These are phyloP conservation scores for Pseudozyma hubeiensis DNA, from an alignment of 1,284 basidiomycete genomes.

Conservation along the genomic window DNA sequence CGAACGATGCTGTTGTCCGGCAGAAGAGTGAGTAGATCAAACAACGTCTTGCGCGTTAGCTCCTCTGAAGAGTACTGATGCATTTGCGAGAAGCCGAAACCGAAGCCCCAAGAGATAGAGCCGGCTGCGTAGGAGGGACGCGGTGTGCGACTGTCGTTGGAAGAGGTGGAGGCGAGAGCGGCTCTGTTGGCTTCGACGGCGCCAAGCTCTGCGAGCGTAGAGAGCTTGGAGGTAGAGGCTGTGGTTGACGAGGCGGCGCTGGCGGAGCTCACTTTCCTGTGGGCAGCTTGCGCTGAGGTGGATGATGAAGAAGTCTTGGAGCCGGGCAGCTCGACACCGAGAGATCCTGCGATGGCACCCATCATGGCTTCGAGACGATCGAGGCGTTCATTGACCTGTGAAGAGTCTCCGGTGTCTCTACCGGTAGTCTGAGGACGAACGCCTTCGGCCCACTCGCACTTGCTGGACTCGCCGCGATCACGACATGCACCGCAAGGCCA, in stretches of 20 bases:
- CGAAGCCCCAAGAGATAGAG: conserved; percentile 41
- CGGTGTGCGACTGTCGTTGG: not conserved
- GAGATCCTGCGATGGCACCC: conserved; percentile 42
- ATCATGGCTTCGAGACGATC: conserved; percentile 54
- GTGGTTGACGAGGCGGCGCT: conserved; percentile 17
- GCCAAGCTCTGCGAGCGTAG: conserved; percentile 49
- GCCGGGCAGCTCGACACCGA: conserved; percentile 47
- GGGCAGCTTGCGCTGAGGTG: not conserved
- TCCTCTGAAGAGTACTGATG: conserved; percentile 32
- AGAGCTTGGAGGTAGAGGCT: conserved; percentile 35
- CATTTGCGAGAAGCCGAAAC: conserved; percentile 48
- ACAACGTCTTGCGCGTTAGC: conserved; percentile 39
- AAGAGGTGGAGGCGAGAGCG: conserved; percentile 22
- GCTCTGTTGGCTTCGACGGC: conserved; percentile 39
- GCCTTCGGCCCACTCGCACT: conserved; percentile 63
- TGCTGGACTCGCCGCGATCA: conserved; percentile 53
- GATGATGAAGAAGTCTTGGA: conserved; percentile 8
- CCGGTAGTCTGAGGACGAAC: conserved; percentile 54
- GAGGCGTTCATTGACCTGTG: conserved; percentile 47
- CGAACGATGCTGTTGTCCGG: conserved; percentile 40
- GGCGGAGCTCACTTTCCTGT: conserved; percentile 20
- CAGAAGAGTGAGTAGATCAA: conserved; percentile 38
- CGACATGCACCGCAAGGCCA: conserved; percentile 57
- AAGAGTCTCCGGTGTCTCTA: conserved; percentile 42
- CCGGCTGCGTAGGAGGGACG: conserved; percentile 18